Evolutionary conservation across 495 filamentous ascomycete species (phyloP), one percentile per base, ranked within the genome.

Genomic region (Tuber umbilicatum): DNA sequence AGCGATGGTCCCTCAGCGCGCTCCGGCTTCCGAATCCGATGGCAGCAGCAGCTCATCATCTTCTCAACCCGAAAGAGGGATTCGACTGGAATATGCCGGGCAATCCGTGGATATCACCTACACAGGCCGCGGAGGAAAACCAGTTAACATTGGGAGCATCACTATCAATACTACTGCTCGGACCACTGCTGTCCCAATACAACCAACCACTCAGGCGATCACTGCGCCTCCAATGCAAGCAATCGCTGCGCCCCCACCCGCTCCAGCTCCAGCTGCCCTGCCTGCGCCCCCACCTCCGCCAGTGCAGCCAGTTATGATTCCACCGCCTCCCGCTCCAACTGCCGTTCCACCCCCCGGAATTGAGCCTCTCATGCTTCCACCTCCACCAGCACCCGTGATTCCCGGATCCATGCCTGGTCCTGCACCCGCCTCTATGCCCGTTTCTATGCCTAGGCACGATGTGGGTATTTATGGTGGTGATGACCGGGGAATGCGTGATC

Each of bases 151-250:
- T 41, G 80, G 80, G 40, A 81, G 78, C 35, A 81, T 81, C 47
- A 81, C 80, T 14, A 81, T 81, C 55, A 81, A 81, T 37, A 81
- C 80, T 16, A 81, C 80, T 7, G 81, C 80, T 31, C 80, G 80
- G 39, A 81, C 80, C 3, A 75, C 77, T 17, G 73, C 76, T 19
- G 39, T 73, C 12, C 79, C 79, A 64, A 69, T 78, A 45, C 31
- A 68, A 14, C 45, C 70, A 69, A 60, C 60, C 9, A 70, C 60
- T 45, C 75, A 76, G 35, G 73, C 75, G 23, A 76, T 76, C 74
- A 70, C 72, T 31, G 41, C 70, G 1, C 42, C 75, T 5, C 40
- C 31, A 74, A 74, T 41, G 38, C 73, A 69, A n/a, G 73, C 73
- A 21, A 74, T 74, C 37, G 37, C 67, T 50, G 72, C 76, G 7